These are phyloP conservation scores for Phalaenopsis hybrid DNA, from an alignment of 116 monocot genomes.

Conservation along the genomic window DNA sequence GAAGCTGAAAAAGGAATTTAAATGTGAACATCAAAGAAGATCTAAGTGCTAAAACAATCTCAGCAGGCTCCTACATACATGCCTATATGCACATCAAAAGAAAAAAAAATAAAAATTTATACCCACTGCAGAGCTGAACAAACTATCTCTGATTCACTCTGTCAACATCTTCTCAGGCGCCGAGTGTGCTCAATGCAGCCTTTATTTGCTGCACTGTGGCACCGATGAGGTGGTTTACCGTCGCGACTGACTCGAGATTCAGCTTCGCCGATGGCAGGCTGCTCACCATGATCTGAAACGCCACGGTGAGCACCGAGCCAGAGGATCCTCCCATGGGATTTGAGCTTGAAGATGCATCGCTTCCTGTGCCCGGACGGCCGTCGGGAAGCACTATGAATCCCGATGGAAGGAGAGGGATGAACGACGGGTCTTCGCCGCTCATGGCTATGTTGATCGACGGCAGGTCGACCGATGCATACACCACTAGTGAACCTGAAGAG, in stretches of 20 bases:
- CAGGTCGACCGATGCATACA: conserved; percentile 64
- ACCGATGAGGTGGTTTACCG: conserved; percentile 69
- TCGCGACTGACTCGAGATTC: conserved; percentile 55
- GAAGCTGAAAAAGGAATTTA: conserved; percentile 6
- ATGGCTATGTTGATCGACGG: conserved; percentile 54
- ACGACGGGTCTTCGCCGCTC: conserved; percentile 70
- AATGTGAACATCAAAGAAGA: neutral
- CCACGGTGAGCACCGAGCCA: conserved; percentile 56
- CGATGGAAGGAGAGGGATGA: conserved; percentile 66
- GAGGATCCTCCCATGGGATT: conserved; percentile 17
- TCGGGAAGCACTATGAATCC: conserved; percentile 69
- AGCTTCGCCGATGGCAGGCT: conserved; percentile 55
- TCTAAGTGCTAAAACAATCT: neutral
- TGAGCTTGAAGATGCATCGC: conserved; percentile 30
- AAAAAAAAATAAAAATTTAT: neutral
- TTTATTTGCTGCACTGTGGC: conserved; percentile 74
- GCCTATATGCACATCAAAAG: conserved; percentile 10
- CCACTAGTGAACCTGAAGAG: conserved; percentile 54
- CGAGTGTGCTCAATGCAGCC: conserved; percentile 47
- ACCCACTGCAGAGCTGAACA: neutral
- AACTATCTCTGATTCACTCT: neutral
- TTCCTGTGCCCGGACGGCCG: conserved; percentile 18
- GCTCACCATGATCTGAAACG: conserved; percentile 71
- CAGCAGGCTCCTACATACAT: too few relatives aligned
- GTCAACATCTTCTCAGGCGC: neutral